Evolutionary conservation across 164 flowering plant genomes (phyloP).

Genomic region (Kalanchoe fedtschenkoi): DNA sequence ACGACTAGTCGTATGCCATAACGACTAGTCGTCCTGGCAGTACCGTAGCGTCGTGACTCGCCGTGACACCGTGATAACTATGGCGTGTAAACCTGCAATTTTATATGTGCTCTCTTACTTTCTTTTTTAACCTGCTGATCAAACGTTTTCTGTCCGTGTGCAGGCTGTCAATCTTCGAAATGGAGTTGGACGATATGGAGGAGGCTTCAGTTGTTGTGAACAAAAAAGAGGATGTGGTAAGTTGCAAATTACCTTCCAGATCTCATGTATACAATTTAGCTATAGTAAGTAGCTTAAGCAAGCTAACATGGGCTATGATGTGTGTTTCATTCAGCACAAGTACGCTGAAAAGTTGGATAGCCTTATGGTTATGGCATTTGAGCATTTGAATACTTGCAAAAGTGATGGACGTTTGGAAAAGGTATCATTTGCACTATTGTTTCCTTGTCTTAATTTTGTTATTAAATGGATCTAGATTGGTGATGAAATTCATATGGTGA

Average conservation of each 20-base stretch:
- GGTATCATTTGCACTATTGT: slow-evolving; percentile 25
- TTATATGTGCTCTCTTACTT: background rate
- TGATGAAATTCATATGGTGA: slow-evolving; percentile 3
- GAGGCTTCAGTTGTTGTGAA: slow-evolving; percentile 26
- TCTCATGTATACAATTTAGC: background rate
- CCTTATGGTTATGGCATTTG: slow-evolving; percentile 62
- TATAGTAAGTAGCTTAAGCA: background rate
- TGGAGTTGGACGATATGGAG: slow-evolving; percentile 72
- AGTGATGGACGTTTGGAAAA: slow-evolving; percentile 42
- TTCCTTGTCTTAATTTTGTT: background rate
- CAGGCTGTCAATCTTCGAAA: slow-evolving; percentile 69
- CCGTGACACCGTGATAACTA: no score
- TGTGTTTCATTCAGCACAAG: background rate
- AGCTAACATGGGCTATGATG: background rate
- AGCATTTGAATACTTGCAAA: slow-evolving; percentile 62
- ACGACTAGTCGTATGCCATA: no score
- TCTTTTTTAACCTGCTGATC: background rate
- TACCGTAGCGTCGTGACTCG: no score
- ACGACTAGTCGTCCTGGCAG: no score
- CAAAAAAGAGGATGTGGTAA: slow-evolving; percentile 40
- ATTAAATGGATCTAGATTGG: background rate
- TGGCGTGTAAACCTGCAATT: no score
- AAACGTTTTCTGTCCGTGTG: no score
- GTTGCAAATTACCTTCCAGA: background rate
- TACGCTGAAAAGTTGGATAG: slow-evolving; percentile 62